Percentiles rank a stretch among this genome's conserved stretches.
Evolutionary conservation across 768 basidiomycete genomes (phyloP).

Genomic region (Leccinum fibrillosum): DNA sequence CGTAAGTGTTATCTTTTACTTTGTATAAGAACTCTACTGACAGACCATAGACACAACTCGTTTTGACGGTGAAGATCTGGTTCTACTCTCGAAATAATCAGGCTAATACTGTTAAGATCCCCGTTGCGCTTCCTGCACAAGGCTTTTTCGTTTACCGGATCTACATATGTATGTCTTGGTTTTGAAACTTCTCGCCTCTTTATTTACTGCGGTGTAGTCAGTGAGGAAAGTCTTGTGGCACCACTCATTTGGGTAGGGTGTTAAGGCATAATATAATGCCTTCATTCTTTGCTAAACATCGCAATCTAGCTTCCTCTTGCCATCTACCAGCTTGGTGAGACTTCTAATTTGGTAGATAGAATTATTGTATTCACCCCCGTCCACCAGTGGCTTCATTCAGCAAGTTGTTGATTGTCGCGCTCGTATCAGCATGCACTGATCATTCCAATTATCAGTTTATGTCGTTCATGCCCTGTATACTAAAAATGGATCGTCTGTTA

Average conservation of each 20-base stretch:
- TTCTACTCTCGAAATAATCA: background rate
- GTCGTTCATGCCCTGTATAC: background rate
- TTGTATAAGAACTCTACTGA: background rate
- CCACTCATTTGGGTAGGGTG: slow-evolving; percentile 4
- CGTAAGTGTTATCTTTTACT: background rate
- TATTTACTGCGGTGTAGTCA: background rate
- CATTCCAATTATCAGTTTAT: background rate
- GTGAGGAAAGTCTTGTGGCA: background rate
- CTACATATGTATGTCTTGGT: background rate
- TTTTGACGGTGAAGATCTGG: slow-evolving; percentile 1
- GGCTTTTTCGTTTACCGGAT: slow-evolving; percentile 9
- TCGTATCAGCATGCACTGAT: background rate
- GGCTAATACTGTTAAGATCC: background rate
- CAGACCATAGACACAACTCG: background rate
- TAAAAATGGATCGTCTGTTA: background rate
- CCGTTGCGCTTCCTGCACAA: slow-evolving; percentile 1
- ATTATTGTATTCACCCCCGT: background rate
- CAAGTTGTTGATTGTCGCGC: background rate
- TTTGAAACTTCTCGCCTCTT: background rate
- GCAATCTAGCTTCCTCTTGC: background rate
- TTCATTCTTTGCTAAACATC: background rate
- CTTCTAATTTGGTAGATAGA: background rate
- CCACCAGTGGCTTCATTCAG: background rate
- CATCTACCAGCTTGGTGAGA: slow-evolving; percentile 1
- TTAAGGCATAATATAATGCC: too few relatives aligned